Evolutionary conservation across 306 rosid genomes (phyloP), one percentile per base, ranked within the genome.

Genomic region (Dalbergia cultrata): DNA sequence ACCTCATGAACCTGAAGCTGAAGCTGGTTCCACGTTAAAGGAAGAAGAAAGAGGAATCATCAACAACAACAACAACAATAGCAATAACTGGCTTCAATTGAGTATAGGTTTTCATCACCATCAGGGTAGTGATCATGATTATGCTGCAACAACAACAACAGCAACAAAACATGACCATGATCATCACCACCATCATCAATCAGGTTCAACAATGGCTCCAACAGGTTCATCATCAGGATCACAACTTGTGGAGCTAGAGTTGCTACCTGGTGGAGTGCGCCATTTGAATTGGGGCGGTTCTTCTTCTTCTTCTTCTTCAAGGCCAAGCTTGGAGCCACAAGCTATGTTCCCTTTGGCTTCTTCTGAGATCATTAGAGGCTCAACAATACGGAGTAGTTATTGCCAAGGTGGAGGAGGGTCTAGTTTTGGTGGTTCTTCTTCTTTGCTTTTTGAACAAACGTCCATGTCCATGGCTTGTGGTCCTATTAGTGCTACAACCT

Each of bases 61-160:
- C 63, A 63, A 34, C 37, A 80, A 41, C 49, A 58, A n/a, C 71
- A 67, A 52, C 39, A 75, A 60, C 39, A 77, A 67, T 17, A 81
- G 43, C 53, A 61, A 19, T 47, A 79, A 72, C 33, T 95, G 99
- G 99, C 99, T 95, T 45, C 92, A 92, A 81, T 85, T 96, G 79
- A 82, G 96, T 78, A 88, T 96, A 53, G 98, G 97, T 26, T 64
- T 86, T 67, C 16, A 43, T 37, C 26, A 64, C 3, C 14, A 19
- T 54, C 22, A 54, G n/a, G 60, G 41, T 37, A 7, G 7, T 37
- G 41, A 37, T 37, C 41, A 37, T 4, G 8, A 37, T 7, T 1
- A 5, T 5, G 1, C 31, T 0, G 6, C 18, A 4, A 17, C 16
- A 1, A 5, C 57, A 8, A 47, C 72, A 5, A 66, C 72, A 5